phyloP scores from a whole-genome alignment of 306 rosid genomes.

The Cucurbita pepo region DNA sequence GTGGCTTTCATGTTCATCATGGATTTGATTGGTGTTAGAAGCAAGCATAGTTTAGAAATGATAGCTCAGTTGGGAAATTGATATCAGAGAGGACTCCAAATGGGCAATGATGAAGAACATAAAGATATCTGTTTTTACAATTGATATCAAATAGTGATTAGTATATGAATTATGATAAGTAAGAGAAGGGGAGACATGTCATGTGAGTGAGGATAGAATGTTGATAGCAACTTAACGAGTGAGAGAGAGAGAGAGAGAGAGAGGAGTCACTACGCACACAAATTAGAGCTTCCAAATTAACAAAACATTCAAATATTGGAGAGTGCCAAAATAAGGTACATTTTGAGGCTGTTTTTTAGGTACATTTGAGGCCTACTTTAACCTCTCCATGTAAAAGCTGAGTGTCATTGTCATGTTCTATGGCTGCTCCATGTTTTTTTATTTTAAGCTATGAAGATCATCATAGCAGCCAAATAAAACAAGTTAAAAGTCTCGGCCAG shows the following conservation, averaged over 20 bases:
- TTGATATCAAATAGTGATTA: too few relatives aligned
- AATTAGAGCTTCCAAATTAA: not conserved
- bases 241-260: not conserved
- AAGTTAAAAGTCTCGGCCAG: not conserved
- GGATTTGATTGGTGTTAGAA: not conserved
- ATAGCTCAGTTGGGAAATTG: not conserved
- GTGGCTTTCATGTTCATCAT: not conserved
- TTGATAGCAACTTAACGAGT: not conserved
- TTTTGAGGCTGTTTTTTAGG: not conserved
- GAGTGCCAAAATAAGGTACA: not conserved
- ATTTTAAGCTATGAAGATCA: not conserved
- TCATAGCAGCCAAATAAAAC: not conserved
- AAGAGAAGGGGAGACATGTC: not conserved
- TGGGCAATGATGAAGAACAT: not conserved
- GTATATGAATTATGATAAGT: too few relatives aligned
- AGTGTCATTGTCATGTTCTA: not conserved
- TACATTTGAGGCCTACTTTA: not conserved
- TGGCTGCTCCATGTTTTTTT: not conserved
- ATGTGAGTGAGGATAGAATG: not conserved
- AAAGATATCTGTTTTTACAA: not conserved
- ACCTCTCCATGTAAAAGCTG: not conserved
- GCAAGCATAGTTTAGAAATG: not conserved
- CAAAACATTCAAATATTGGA: not conserved
- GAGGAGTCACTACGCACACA: not conserved
- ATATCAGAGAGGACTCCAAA: not conserved